These are phyloP conservation scores for Choiromyces venosus DNA, from an alignment of 495 filamentous ascomycete species.

Conservation along the genomic window DNA sequence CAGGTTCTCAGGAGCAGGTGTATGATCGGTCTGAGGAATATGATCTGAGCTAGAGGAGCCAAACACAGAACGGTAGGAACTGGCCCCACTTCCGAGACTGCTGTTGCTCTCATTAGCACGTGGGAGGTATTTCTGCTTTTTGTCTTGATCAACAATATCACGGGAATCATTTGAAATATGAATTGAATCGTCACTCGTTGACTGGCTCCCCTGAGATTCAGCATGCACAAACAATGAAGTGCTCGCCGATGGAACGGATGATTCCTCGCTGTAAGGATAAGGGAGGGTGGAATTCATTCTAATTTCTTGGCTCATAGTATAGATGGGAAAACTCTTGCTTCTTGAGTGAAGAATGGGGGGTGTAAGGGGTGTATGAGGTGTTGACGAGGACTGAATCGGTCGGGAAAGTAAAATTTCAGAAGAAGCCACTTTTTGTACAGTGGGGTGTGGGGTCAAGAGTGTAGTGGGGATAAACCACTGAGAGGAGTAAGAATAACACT, in stretches of 20 bases:
- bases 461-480: background rate
- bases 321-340: background rate
- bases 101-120: background rate
- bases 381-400: slow-evolving; percentile 4
- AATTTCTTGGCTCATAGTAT: slow-evolving; percentile 12
- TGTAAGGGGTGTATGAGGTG: background rate
- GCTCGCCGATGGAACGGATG: background rate
- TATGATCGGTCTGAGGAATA: background rate
- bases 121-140: background rate
- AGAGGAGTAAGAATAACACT: background rate
- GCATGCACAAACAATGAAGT: background rate
- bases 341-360: background rate
- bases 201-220: background rate
- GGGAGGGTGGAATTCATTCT: slow-evolving; percentile 4
- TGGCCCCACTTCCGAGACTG: background rate
- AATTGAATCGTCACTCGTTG: background rate
- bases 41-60: slow-evolving; percentile 1
- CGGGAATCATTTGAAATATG: background rate
- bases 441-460: background rate
- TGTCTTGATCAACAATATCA: background rate
- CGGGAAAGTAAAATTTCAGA: slow-evolving; percentile 1
- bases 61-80: slow-evolving; percentile 20
- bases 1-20: background rate
- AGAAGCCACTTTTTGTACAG: slow-evolving; percentile 4
- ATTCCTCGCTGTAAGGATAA: slow-evolving; percentile 1